These are phyloP conservation scores for Cladochytrium replicatum DNA, from an alignment of 192 early-diverging fungal species.

Conservation along the genomic window DNA sequence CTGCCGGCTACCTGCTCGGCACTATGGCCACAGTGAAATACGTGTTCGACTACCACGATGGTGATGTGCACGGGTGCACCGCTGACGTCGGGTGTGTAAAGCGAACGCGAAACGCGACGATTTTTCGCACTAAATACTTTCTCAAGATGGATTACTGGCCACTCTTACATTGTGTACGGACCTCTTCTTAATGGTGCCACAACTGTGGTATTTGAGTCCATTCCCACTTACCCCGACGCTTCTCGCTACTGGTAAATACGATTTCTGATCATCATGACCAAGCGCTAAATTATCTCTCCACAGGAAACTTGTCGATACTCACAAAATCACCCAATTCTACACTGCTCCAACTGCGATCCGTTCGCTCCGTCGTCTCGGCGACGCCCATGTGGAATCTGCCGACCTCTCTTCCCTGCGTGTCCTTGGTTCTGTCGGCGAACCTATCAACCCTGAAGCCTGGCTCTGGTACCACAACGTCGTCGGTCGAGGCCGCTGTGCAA, in stretches of 20 bases:
- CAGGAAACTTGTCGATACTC: slow-evolving; percentile 77
- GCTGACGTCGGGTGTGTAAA: slow-evolving; percentile 75
- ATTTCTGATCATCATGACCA: no score
- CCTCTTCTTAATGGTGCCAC: slow-evolving; percentile 78
- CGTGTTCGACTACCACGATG: slow-evolving; percentile 86
- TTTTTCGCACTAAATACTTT: background rate
- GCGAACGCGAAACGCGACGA: background rate
- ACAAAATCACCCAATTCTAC: slow-evolving; percentile 95
- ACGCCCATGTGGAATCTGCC: slow-evolving; percentile 63
- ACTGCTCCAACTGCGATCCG: slow-evolving; percentile 97
- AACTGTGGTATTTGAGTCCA: slow-evolving; percentile 88
- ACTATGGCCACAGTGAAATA: slow-evolving; percentile 80
- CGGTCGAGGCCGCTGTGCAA: slow-evolving; percentile 73
- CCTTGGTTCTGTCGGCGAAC: slow-evolving; percentile 92
- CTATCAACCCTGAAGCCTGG: slow-evolving; percentile 97
- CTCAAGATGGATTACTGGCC: slow-evolving; percentile 51
- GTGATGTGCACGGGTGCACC: slow-evolving; percentile 86
- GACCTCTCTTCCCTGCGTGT: slow-evolving; percentile 77
- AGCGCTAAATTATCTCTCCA: slow-evolving; percentile 8
- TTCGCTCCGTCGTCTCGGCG: slow-evolving; percentile 80
- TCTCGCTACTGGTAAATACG: slow-evolving; percentile 43
- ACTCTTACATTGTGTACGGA: slow-evolving; percentile 87
- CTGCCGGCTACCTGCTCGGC: slow-evolving; percentile 89
- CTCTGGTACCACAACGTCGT: slow-evolving; percentile 92
- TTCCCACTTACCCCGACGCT: slow-evolving; percentile 84